A percentile compares a stretch with the other conserved stretches of the same genome.
Conservation (phyloP, 73 alveolate genomes). For the Uronychia setigera region DNA sequence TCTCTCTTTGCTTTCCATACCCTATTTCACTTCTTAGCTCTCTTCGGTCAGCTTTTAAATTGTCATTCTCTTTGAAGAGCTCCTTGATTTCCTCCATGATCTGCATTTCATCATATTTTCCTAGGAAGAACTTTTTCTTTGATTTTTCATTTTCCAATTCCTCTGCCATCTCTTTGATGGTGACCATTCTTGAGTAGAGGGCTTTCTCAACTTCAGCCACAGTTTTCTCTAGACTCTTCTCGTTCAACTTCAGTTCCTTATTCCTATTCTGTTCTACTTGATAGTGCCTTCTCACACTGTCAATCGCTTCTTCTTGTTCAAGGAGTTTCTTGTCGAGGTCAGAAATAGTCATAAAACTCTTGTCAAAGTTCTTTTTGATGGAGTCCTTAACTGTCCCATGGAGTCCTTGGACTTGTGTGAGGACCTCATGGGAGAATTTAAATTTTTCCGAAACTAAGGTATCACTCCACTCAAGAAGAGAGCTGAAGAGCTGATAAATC, state of each 20-base stretch:
- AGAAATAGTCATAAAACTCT: too few species aligned
- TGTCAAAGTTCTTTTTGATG: too few species aligned
- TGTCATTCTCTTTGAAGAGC: constrained; percentile 52
- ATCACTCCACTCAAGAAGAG: neutral
- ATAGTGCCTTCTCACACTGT: neutral
- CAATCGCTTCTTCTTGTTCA: too few species aligned
- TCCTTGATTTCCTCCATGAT: constrained; percentile 58
- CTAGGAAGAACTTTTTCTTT: constrained; percentile 20
- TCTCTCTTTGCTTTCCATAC: constrained; percentile 67
- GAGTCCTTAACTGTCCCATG: too few species aligned
- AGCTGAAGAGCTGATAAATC: too few species aligned
- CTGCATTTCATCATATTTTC: constrained; percentile 50
- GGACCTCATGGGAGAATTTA: too few species aligned
- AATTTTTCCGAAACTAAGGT: neutral
- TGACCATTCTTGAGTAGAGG: neutral
- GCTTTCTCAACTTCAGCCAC: neutral
- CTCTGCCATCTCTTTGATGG: constrained; percentile 10
- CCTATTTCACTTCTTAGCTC: constrained; percentile 59
- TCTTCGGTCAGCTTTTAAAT: constrained; percentile 42
- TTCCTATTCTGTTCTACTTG: neutral
- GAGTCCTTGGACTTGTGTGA: too few species aligned
- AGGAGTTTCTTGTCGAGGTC: too few species aligned
- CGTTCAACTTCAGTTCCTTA: neutral
- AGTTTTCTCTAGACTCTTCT: neutral
- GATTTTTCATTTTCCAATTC: constrained; percentile 8